phyloP scores from a whole-genome alignment of 2,329 filamentous ascomycete genomes.

The Aspergillus sp. region DNA sequence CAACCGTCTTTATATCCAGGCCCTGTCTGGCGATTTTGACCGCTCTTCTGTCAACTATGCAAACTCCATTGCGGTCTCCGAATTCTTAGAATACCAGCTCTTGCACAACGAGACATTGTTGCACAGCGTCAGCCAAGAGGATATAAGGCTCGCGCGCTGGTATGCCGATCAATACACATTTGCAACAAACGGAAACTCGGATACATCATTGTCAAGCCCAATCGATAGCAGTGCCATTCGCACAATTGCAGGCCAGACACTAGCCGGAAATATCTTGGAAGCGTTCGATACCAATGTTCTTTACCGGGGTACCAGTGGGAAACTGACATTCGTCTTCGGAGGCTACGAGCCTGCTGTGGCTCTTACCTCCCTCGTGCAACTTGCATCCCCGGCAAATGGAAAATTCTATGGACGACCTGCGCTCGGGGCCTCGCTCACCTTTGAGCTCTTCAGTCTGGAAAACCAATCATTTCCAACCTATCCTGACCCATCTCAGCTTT shows the following conservation, averaged over 20 bases:
- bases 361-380: slow-evolving; percentile 50
- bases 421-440: slow-evolving; percentile 52
- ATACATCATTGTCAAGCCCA: slow-evolving; percentile 28
- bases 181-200: slow-evolving; percentile 50
- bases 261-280: slow-evolving; percentile 42
- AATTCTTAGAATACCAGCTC: slow-evolving; percentile 58
- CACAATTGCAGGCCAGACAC: slow-evolving; percentile 47
- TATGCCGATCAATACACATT: slow-evolving; percentile 55
- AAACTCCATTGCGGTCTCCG: slow-evolving; percentile 57
- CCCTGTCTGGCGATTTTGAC: slow-evolving; percentile 47
- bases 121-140: slow-evolving; percentile 30
- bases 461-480: slow-evolving; percentile 38
- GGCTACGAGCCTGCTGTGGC: slow-evolving; percentile 53
- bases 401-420: slow-evolving; percentile 54
- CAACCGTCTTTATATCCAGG: slow-evolving; percentile 43
- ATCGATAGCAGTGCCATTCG: slow-evolving; percentile 34
- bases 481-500: slow-evolving; percentile 50
- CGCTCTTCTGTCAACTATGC: slow-evolving; percentile 48
- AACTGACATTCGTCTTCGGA: slow-evolving; percentile 54
- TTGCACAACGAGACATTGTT: slow-evolving; percentile 53
- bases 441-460: slow-evolving; percentile 55
- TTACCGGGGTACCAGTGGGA: slow-evolving; percentile 39
- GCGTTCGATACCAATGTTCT: slow-evolving; percentile 44
- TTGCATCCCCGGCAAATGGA: slow-evolving; percentile 41
- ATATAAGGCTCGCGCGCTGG: slow-evolving; percentile 42